Conservation (phyloP, 1,284 basidiomycete species). For the Volvariella volvacea region DNA sequence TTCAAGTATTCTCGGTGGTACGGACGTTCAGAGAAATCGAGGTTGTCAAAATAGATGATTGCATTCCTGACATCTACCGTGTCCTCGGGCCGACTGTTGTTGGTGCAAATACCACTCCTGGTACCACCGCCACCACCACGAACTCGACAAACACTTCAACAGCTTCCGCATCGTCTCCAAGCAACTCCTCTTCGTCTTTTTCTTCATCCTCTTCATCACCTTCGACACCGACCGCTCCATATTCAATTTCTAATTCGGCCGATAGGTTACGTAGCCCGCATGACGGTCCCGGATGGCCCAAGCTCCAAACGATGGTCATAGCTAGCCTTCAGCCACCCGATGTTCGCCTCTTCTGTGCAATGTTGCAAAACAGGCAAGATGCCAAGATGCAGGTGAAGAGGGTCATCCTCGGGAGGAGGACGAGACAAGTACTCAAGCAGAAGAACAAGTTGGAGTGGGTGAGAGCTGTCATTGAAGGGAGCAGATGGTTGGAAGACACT, state of each 20-base stretch:
- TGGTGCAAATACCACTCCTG: background rate
- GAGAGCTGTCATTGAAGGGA: too few relatives aligned
- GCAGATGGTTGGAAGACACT: too few relatives aligned
- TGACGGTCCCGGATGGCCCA: conserved; percentile 19
- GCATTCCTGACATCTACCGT: conserved; percentile 15
- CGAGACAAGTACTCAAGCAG: conserved; percentile 22
- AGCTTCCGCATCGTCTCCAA: too few relatives aligned
- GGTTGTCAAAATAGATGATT: too few relatives aligned
- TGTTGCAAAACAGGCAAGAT: conserved; percentile 19
- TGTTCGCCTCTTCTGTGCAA: conserved; percentile 20
- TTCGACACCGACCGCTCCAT: too few relatives aligned
- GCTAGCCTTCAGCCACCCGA: conserved; percentile 23
- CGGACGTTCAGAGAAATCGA: too few relatives aligned
- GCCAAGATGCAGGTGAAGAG: conserved; percentile 17
- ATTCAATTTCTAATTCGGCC: too few relatives aligned
- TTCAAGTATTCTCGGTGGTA: too few relatives aligned
- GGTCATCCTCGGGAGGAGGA: conserved; percentile 27
- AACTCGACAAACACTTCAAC: too few relatives aligned
- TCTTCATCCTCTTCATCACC: too few relatives aligned
- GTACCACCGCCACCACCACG: too few relatives aligned
- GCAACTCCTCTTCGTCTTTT: too few relatives aligned
- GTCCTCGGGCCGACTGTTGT: conserved; percentile 14
- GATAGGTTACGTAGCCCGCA: background rate
- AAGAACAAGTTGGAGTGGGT: conserved; percentile 23
- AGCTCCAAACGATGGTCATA: conserved; percentile 21